phyloP scores from a whole-genome alignment of 202 grass and related monocot species.

The Bolboschoenoplectus hybrid region DNA sequence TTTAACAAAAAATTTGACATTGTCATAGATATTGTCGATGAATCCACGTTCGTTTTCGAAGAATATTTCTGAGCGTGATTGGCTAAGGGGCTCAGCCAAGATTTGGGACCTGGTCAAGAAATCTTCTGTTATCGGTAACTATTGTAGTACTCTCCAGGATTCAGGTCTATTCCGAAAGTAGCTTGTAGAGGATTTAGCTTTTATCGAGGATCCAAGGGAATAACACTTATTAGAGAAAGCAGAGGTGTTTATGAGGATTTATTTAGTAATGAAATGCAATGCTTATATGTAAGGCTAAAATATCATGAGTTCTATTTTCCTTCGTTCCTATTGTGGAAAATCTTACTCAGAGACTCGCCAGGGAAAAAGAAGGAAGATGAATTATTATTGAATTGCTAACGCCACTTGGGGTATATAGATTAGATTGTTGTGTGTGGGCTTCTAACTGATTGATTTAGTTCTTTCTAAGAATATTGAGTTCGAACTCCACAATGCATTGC shows the following conservation, averaged over 20 bases:
- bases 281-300: background rate
- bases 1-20: conserved; percentile 10
- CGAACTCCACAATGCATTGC: background rate
- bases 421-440: background rate
- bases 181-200: background rate
- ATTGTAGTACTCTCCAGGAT: conserved; percentile 78
- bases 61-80: conserved; percentile 77
- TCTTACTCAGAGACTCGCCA: background rate
- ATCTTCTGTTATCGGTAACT: conserved; percentile 66
- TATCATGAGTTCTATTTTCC: background rate
- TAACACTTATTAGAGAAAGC: background rate
- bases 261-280: background rate
- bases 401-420: background rate
- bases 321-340: background rate
- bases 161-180: conserved; percentile 85
- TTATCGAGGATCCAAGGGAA: background rate
- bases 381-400: no score
- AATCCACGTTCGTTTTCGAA: conserved; percentile 60
- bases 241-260: background rate
- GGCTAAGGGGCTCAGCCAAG: conserved; percentile 84
- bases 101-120: conserved; percentile 91
- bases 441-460: background rate
- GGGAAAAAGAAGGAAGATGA: background rate
- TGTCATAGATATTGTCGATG: conserved; percentile 65
- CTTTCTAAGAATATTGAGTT: background rate